A percentile compares a stretch with the other conserved stretches of the same genome.
These are phyloP conservation scores for Erodium texanum DNA, from an alignment of 441 rosid genomes.

Conservation along the genomic window DNA sequence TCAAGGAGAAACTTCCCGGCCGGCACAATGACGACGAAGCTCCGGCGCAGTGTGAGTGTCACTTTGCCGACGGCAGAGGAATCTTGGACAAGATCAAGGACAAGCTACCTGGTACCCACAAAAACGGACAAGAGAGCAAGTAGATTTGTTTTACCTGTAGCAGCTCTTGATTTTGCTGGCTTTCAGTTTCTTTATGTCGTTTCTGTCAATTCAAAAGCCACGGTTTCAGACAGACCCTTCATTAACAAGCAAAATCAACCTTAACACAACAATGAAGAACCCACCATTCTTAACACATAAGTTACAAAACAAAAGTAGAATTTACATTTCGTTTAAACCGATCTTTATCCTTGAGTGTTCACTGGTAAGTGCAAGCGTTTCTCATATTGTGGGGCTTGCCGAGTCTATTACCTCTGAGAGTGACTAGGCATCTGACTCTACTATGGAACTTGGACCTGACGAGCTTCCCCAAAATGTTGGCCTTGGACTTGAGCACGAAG, in stretches of 20 bases:
- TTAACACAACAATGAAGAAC: too few species aligned
- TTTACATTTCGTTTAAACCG: background rate
- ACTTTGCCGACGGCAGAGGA: background rate
- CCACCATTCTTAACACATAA: too few species aligned
- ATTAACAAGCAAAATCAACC: too few species aligned
- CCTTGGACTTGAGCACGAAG: conserved; percentile 54
- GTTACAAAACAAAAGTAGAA: background rate
- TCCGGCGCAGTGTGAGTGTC: background rate
- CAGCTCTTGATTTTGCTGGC: too few species aligned
- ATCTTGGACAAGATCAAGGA: background rate
- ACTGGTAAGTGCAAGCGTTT: conserved; percentile 31
- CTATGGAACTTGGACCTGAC: conserved; percentile 55
- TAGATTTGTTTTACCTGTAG: too few species aligned
- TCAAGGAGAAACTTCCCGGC: background rate
- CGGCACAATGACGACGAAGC: background rate
- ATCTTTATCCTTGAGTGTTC: background rate
- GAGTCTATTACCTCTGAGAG: conserved; percentile 42
- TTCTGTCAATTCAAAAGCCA: background rate
- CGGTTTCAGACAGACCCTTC: background rate
- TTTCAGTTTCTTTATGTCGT: too few species aligned
- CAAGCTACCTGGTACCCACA: conserved; percentile 22
- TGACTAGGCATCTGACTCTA: conserved; percentile 45
- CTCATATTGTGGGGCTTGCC: conserved; percentile 49
- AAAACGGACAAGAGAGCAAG: conserved; percentile 17
- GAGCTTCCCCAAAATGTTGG: conserved; percentile 61